Evolutionary conservation across 176 grass and related monocot species (phyloP).

Genomic region (Tuctoria greenei): DNA sequence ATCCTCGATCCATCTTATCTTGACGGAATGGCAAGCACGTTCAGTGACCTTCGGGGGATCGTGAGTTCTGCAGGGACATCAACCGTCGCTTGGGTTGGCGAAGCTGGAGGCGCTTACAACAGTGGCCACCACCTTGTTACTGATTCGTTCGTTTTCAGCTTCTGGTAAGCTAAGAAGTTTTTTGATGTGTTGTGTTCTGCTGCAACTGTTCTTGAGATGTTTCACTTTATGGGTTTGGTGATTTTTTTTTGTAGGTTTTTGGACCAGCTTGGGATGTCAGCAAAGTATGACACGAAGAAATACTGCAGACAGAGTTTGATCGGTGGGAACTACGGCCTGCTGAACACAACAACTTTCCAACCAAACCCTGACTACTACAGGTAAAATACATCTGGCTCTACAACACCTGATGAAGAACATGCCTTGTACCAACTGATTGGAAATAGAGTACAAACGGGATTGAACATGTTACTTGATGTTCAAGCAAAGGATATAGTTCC

Average conservation of each 20-base stretch:
- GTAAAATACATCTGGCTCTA: slow-evolving; percentile 34
- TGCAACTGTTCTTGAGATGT: neutral
- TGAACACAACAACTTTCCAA: slow-evolving; percentile 62
- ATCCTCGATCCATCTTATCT: slow-evolving; percentile 75
- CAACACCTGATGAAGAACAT: neutral
- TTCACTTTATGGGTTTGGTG: neutral
- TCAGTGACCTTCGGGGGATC: slow-evolving; percentile 56
- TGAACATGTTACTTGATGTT: neutral
- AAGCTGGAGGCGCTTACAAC: slow-evolving; percentile 93
- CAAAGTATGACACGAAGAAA: slow-evolving; percentile 66
- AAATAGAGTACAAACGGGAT: neutral
- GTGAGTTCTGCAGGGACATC: slow-evolving; percentile 56
- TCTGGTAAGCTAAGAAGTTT: slow-evolving; percentile 61
- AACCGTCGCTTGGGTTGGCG: slow-evolving; percentile 70
- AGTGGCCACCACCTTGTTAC: slow-evolving; percentile 89
- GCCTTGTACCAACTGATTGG: too few relatives aligned
- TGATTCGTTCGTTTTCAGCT: slow-evolving; percentile 89
- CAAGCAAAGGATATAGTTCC: slow-evolving; percentile 13
- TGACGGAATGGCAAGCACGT: slow-evolving; percentile 50
- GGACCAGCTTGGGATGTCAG: slow-evolving; percentile 71
- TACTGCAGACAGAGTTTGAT: slow-evolving; percentile 76
- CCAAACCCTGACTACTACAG: slow-evolving; percentile 89
- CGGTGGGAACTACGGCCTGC: slow-evolving; percentile 83
- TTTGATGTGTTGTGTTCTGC: neutral
- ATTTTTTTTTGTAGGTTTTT: slow-evolving; percentile 46